Conservation (phyloP, 106 monocot species). For the Alisma plantagoaquatica region DNA sequence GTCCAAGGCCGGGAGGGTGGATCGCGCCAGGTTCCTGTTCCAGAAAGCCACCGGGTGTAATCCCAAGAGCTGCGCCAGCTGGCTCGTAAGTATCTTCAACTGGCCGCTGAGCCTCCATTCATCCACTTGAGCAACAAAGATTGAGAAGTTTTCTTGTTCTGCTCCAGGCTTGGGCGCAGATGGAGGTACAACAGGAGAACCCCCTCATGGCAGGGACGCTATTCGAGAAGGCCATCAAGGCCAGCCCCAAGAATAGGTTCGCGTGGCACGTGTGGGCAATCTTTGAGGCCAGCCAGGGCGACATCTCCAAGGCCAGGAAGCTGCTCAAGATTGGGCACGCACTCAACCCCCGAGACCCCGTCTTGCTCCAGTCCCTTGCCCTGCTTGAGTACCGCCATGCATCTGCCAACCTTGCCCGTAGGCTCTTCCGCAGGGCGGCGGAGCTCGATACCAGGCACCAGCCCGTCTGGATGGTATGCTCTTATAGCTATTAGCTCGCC, state of each 20-base stretch:
- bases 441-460: conserved; percentile 82
- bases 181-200: conserved; percentile 85
- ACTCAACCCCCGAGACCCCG: conserved; percentile 91
- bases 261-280: conserved; percentile 97
- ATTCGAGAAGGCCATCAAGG: conserved; percentile 94
- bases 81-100: conserved; percentile 78
- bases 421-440: conserved; percentile 77
- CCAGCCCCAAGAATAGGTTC: conserved; percentile 97
- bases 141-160: background rate
- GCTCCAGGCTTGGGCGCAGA: conserved; percentile 91
- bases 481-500: too few species aligned
- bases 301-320: conserved; percentile 69
- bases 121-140: background rate
- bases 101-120: conserved; percentile 5
- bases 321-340: conserved; percentile 93
- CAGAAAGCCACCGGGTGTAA: conserved; percentile 72
- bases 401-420: conserved; percentile 73
- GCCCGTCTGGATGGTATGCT: conserved; percentile 89
- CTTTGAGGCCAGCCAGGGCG: conserved; percentile 75
- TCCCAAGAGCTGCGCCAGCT: conserved; percentile 97
- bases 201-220: conserved; percentile 48
- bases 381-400: conserved; percentile 85
- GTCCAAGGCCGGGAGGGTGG: conserved; percentile 61
- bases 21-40: conserved; percentile 81
- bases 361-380: conserved; percentile 91